Evolutionary conservation across 257 asterid species (phyloP).

Genomic region (Jacaranda mimosifolia): DNA sequence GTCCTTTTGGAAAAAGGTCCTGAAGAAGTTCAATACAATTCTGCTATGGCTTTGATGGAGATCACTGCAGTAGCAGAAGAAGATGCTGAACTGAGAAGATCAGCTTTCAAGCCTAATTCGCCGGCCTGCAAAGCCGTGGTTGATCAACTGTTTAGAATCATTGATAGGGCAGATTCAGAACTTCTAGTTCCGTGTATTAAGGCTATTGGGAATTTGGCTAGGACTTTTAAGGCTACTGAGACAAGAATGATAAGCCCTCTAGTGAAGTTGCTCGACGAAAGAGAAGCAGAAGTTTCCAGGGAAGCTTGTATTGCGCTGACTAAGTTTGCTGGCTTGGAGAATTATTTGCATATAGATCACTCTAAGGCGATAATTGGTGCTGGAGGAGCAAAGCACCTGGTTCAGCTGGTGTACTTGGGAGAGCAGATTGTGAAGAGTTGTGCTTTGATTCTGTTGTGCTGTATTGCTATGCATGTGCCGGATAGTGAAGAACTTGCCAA

Average conservation of each 20-base stretch:
- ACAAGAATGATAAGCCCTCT: constrained; percentile 70
- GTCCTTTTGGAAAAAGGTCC: constrained; percentile 79
- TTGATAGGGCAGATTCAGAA: constrained; percentile 55
- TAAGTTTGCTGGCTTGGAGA: constrained; percentile 59
- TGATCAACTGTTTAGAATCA: constrained; percentile 58
- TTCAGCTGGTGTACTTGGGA: constrained; percentile 75
- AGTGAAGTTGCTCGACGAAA: constrained; percentile 65
- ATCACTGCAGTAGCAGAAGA: constrained; percentile 72
- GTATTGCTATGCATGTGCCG: constrained; percentile 66
- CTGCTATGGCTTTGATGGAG: constrained; percentile 91
- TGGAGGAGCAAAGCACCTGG: constrained; percentile 72
- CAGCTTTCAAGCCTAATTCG: constrained; percentile 79
- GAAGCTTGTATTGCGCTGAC: constrained; percentile 69
- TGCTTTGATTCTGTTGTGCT: constrained; percentile 59
- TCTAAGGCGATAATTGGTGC: constrained; percentile 64
- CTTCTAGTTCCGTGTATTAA: constrained; percentile 70
- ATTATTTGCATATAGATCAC: constrained; percentile 67
- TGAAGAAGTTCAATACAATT: constrained; percentile 65
- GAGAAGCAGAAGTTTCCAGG: constrained; percentile 57
- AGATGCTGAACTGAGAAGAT: constrained; percentile 65
- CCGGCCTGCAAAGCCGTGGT: constrained; percentile 80
- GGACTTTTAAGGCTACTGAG: constrained; percentile 76
- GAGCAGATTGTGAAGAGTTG: constrained; percentile 64
- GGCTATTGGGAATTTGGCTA: constrained; percentile 66
- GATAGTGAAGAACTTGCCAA: constrained; percentile 76